Percentiles rank a stretch among this genome's conserved stretches.
These are phyloP conservation scores for Harrya chromipes DNA, from an alignment of 768 basidiomycete genomes.

Conservation along the genomic window DNA sequence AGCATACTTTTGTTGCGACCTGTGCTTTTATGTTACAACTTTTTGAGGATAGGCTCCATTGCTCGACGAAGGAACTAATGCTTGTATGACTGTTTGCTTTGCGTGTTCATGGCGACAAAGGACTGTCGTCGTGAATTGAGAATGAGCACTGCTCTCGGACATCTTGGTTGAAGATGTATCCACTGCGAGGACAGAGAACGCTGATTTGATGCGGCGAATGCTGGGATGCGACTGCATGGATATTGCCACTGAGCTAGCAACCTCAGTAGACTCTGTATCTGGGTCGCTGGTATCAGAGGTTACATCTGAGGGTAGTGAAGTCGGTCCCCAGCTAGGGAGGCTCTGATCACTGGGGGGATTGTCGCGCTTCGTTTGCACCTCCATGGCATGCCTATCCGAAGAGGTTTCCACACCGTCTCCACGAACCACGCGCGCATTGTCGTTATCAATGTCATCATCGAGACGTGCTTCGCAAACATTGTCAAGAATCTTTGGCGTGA, in stretches of 20 bases:
- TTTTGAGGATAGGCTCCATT: conserved; percentile 61
- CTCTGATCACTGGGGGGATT: conserved; percentile 34
- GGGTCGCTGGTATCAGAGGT: conserved; percentile 1
- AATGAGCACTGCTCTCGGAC: conserved; percentile 7
- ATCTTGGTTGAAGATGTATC: conserved; percentile 16
- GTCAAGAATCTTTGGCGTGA: conserved; percentile 51
- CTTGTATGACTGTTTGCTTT: conserved; percentile 51
- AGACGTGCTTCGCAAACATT: conserved; percentile 55
- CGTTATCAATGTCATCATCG: conserved; percentile 68
- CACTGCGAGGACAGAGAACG: conserved; percentile 24
- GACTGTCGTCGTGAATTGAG: conserved; percentile 30
- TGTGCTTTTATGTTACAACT: conserved; percentile 44
- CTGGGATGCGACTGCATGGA: conserved; percentile 14
- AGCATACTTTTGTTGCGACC: conserved; percentile 5
- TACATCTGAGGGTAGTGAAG: conserved; percentile 2
- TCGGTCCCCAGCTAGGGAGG: conserved; percentile 52
- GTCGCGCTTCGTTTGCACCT: conserved; percentile 33
- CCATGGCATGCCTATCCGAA: conserved; percentile 38
- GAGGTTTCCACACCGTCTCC: conserved; percentile 67
- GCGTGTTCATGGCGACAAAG: conserved; percentile 49
- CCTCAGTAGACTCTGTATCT: conserved; percentile 2
- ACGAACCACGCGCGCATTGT: conserved; percentile 62
- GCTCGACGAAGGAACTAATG: conserved; percentile 54
- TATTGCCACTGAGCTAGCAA: conserved; percentile 3
- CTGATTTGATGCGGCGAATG: conserved; percentile 31